Evolutionary conservation across 1,284 basidiomycete species (phyloP), one percentile per base, ranked within the genome.

Genomic region (Fomitiporia mediterranea): DNA sequence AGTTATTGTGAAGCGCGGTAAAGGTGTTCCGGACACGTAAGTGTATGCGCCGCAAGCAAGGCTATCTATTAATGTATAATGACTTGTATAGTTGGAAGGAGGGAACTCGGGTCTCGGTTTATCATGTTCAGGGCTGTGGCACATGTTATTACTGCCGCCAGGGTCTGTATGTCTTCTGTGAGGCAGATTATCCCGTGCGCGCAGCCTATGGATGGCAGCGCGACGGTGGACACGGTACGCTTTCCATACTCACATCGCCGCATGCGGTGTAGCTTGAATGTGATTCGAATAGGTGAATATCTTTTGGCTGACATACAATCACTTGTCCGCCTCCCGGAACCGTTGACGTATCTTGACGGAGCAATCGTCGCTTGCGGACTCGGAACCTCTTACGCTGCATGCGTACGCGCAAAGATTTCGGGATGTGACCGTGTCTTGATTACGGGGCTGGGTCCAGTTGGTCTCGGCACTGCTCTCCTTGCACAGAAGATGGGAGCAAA

Each of bases 151-250:
- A 49, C 9, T 60, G 58, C 43, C 17, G 58, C 21, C 17, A 44
- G 39, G 58, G 58, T 5, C 37, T 51, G 5, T 57, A 60, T 30
- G 57, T 60, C 13, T 56, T 44, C 34, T 60, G 58, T 30, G 44
- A 47, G 11, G 54, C n/a, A n/a, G 28, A 34, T 34, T 6, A 27
- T 15, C 44, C 44, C 4, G 46, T 54, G 21, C 43, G 59, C 23
- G 50, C 47, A 28, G 59, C 59, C 2, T 60, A 60, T 39, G 59
- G 58, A 23, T 60, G 58, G 59, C 59, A 60, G 32, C 51, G 59
- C 8, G 56, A 60, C 47, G 59, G 59, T 44, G 59, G 59, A 30
- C 59, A 60, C 42, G 59, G 59, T 58, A 43, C 11, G 42, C 23
- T 35, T 6, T 4, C 7, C 15, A 8, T 13, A 21, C 34, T 46